Evolutionary conservation across 2,329 filamentous ascomycete genomes (phyloP).

Genomic region (Penicillium psychrosexuale): DNA sequence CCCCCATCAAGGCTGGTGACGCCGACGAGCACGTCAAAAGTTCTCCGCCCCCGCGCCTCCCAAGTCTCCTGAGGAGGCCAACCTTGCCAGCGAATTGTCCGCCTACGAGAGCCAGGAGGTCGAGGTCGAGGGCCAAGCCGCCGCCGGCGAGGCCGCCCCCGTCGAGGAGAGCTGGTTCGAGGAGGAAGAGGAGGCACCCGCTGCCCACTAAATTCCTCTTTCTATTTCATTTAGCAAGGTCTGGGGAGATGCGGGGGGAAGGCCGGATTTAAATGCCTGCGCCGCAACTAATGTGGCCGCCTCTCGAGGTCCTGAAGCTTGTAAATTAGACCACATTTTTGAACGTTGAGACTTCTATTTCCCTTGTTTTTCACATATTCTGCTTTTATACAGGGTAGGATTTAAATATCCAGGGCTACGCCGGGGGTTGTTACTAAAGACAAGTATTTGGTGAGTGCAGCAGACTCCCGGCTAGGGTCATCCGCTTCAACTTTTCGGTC

Average conservation of each 20-base stretch:
- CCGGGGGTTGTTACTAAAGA: not conserved
- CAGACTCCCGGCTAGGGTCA: not conserved
- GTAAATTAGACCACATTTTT: conserved; percentile 29
- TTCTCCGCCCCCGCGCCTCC: conserved; percentile 79
- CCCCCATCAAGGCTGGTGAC: conserved; percentile 78
- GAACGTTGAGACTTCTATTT: conserved; percentile 24
- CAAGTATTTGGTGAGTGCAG: not conserved
- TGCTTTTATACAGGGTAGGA: too few species aligned
- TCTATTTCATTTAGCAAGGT: conserved; percentile 26
- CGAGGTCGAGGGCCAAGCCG: conserved; percentile 85
- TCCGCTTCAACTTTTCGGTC: too few species aligned
- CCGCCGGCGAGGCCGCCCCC: conserved; percentile 58
- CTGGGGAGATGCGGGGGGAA: conserved; percentile 28
- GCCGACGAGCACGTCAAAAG: conserved; percentile 87
- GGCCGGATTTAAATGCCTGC: conserved; percentile 21
- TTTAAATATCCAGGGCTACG: not conserved
- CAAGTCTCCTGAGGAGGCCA: conserved; percentile 85
- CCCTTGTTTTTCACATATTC: conserved; percentile 9
- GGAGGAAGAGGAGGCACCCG: conserved; percentile 58
- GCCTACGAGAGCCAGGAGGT: conserved; percentile 92
- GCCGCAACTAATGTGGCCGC: conserved; percentile 19
- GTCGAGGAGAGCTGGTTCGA: conserved; percentile 77
- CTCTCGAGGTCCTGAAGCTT: conserved; percentile 28
- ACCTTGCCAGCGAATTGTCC: conserved; percentile 86
- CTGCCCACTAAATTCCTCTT: conserved; percentile 41